These are phyloP conservation scores for Arbutus unedo DNA, from an alignment of 148 eudicot genomes.

Conservation along the genomic window DNA sequence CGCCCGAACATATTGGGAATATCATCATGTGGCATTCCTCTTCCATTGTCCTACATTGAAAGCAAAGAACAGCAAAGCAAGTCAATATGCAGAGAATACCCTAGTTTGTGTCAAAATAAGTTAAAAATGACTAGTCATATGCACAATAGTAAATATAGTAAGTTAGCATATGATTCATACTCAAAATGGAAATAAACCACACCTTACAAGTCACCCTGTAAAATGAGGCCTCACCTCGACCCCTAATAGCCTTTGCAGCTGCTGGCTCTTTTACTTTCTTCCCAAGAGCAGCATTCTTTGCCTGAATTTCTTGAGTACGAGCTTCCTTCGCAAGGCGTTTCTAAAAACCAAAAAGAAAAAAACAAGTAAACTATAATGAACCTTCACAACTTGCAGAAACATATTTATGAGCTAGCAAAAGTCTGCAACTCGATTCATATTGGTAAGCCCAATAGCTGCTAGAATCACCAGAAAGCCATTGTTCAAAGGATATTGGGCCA, in stretches of 20 bases:
- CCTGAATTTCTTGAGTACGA: constrained; percentile 70
- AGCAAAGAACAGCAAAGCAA: constrained; percentile 9
- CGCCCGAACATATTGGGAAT: constrained; percentile 99
- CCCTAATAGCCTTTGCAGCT: constrained; percentile 54
- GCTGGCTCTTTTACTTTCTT: constrained; percentile 75
- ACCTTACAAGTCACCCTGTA: constrained; percentile 97
- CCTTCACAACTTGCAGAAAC: neutral
- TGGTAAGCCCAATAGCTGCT: neutral
- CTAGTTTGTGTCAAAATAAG: neutral
- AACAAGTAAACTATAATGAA: neutral
- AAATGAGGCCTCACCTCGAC: constrained; percentile 95
- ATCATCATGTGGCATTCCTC: constrained; percentile 99
- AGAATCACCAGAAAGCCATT: neutral
- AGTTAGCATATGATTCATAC: neutral
- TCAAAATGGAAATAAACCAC: constrained; percentile 20
- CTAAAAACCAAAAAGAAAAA: constrained; percentile 28
- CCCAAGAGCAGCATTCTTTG: constrained; percentile 80
- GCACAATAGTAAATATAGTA: neutral
- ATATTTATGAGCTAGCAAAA: neutral
- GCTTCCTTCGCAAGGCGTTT: constrained; percentile 96
- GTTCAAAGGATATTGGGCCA: neutral
- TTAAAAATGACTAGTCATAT: neutral
- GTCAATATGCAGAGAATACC: neutral
- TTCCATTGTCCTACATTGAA: constrained; percentile 82
- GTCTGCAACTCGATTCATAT: neutral